These are phyloP conservation scores for Agrostemma githago DNA, from an alignment of 148 eudicot genomes.

Conservation along the genomic window DNA sequence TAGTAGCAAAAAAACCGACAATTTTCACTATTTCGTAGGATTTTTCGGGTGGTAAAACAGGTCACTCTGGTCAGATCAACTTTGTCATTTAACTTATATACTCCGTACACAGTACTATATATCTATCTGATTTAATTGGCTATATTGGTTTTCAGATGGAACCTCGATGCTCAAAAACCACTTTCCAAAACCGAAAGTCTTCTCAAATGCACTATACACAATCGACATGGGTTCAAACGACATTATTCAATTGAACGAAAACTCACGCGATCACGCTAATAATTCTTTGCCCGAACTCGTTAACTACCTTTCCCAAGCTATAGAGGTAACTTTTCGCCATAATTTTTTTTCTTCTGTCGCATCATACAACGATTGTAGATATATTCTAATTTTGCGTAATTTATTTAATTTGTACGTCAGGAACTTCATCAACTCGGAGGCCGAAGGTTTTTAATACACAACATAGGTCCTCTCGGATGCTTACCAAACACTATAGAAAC, in stretches of 20 bases:
- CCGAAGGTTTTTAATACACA: slow-evolving; percentile 70
- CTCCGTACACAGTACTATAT: too few relatives aligned
- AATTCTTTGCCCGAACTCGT: slow-evolving; percentile 45
- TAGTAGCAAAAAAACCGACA: too few relatives aligned
- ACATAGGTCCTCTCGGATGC: slow-evolving; percentile 81
- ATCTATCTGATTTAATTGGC: background rate
- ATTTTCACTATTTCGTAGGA: too few relatives aligned
- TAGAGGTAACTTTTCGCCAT: slow-evolving; percentile 40
- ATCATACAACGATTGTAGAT: too few relatives aligned
- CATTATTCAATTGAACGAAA: slow-evolving; percentile 36
- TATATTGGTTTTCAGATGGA: background rate
- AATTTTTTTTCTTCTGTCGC: too few relatives aligned
- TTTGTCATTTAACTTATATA: too few relatives aligned
- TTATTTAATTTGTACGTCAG: slow-evolving; percentile 12
- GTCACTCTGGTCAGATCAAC: too few relatives aligned
- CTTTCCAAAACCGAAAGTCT: slow-evolving; percentile 39
- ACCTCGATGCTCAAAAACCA: slow-evolving; percentile 27
- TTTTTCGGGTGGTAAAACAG: too few relatives aligned
- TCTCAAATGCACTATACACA: slow-evolving; percentile 56
- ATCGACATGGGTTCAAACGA: slow-evolving; percentile 83
- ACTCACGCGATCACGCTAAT: slow-evolving; percentile 47
- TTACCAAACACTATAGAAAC: slow-evolving; percentile 48
- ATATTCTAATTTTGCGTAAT: background rate
- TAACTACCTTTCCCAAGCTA: slow-evolving; percentile 34
- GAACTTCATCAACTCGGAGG: slow-evolving; percentile 47